These are phyloP conservation scores for Carallia pectinifolia DNA, from an alignment of 345 rosid species.

Conservation along the genomic window DNA sequence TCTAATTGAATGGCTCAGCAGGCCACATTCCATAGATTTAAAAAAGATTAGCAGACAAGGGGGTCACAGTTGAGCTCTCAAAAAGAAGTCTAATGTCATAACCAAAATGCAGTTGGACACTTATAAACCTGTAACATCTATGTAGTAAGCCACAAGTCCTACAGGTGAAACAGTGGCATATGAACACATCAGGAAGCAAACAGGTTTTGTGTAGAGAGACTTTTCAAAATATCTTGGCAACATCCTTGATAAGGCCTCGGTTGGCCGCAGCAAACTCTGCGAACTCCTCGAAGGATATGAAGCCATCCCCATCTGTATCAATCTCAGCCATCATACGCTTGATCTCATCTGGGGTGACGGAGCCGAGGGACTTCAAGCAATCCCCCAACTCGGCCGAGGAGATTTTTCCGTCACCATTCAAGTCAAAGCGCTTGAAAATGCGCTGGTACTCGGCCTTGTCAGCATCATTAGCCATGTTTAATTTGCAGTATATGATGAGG, in stretches of 20 bases:
- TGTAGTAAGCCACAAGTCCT: neutral
- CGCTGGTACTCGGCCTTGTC: constrained; percentile 57
- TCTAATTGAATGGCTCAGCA: neutral
- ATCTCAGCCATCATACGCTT: constrained; percentile 87
- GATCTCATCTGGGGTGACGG: constrained; percentile 57
- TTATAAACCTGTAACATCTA: neutral
- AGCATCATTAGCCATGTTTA: constrained; percentile 54
- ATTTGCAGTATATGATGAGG: neutral
- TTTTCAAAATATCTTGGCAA: constrained; percentile 71
- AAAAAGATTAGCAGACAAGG: neutral
- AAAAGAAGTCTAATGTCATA: neutral
- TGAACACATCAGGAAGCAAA: neutral
- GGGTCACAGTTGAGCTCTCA: constrained; percentile 1
- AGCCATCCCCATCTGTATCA: constrained; percentile 87
- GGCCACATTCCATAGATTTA: neutral
- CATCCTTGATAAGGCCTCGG: constrained; percentile 79
- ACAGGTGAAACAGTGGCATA: neutral
- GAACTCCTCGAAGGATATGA: constrained; percentile 70
- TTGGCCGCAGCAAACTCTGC: constrained; percentile 67
- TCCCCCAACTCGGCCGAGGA: constrained; percentile 76
- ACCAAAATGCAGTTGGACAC: constrained; percentile 11
- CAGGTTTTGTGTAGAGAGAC: neutral
- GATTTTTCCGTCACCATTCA: constrained; percentile 82
- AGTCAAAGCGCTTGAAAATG: constrained; percentile 76
- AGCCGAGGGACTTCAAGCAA: constrained; percentile 61